Percentiles rank a stretch among this genome's conserved stretches.
Evolutionary conservation across 306 rosid genomes (phyloP).

Genomic region (Lathyrus oleraceus): DNA sequence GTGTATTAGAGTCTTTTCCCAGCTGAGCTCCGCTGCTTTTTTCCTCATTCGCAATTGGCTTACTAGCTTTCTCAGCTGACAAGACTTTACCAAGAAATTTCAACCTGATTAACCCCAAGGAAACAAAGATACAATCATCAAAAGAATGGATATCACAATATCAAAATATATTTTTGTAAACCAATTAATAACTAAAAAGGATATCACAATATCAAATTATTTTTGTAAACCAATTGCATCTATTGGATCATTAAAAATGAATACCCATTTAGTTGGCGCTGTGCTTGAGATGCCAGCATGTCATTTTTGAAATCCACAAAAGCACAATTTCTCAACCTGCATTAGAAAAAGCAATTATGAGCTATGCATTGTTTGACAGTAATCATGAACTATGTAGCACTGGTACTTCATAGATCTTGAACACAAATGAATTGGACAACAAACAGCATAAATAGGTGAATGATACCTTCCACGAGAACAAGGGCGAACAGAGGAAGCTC

Average conservation of each 20-base stretch:
- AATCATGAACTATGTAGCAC: not conserved
- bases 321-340: slow-evolving; percentile 78
- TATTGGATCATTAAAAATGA: not conserved
- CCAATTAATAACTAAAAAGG: not conserved
- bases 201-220: slow-evolving; percentile 9
- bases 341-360: not conserved
- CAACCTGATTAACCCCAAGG: slow-evolving; percentile 53
- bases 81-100: slow-evolving; percentile 85
- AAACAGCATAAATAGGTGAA: not conserved
- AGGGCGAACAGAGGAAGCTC: slow-evolving; percentile 72
- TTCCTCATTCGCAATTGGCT: slow-evolving; percentile 41
- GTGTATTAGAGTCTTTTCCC: slow-evolving; percentile 43
- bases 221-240: not conserved
- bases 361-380: not conserved
- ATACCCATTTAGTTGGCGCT: slow-evolving; percentile 76
- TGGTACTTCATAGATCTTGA: not conserved
- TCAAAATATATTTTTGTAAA: slow-evolving; percentile 2
- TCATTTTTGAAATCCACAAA: slow-evolving; percentile 73
- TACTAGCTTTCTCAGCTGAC: slow-evolving; percentile 69
- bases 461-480: slow-evolving; percentile 38
- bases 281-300: slow-evolving; percentile 72
- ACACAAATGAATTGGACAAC: not conserved
- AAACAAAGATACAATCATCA: slow-evolving; percentile 23
- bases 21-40: slow-evolving; percentile 37
- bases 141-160: slow-evolving; percentile 8